Conservation (phyloP, 495 filamentous ascomycete genomes). For the Cenococcum geophilum region DNA sequence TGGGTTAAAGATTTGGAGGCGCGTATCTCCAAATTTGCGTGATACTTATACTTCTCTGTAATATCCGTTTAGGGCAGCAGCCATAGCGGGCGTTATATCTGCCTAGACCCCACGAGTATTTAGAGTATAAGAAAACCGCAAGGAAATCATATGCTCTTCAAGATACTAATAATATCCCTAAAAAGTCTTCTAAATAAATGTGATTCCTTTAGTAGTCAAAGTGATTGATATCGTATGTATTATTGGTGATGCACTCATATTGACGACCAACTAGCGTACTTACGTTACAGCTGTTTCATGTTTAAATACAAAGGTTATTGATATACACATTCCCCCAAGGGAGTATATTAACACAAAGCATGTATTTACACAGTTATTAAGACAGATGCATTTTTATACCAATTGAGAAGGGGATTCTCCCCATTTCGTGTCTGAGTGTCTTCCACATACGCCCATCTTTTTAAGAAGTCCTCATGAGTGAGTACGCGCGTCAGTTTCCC, state of each 20-base stretch:
- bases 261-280: too few species aligned
- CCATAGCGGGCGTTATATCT: too few species aligned
- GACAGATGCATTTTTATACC: constrained; percentile 92
- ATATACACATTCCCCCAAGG: too few species aligned
- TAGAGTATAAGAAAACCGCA: too few species aligned
- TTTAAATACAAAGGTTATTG: too few species aligned
- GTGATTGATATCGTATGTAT: not conserved
- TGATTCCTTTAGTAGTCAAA: not conserved
- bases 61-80: too few species aligned
- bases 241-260: too few species aligned
- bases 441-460: constrained; percentile 79
- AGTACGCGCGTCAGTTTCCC: constrained; percentile 80
- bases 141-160: too few species aligned
- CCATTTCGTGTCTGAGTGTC: constrained; percentile 82
- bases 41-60: not conserved
- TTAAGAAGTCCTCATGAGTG: constrained; percentile 85
- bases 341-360: not conserved
- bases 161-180: too few species aligned
- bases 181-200: too few species aligned
- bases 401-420: constrained; percentile 85
- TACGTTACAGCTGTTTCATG: too few species aligned
- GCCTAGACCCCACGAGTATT: too few species aligned
- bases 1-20: constrained; percentile 88
- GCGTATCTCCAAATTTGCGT: constrained; percentile 51
- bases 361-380: constrained; percentile 65